These are phyloP conservation scores for Trypanosoma grayi DNA, from an alignment of 208 protist species.

Conservation along the genomic window DNA sequence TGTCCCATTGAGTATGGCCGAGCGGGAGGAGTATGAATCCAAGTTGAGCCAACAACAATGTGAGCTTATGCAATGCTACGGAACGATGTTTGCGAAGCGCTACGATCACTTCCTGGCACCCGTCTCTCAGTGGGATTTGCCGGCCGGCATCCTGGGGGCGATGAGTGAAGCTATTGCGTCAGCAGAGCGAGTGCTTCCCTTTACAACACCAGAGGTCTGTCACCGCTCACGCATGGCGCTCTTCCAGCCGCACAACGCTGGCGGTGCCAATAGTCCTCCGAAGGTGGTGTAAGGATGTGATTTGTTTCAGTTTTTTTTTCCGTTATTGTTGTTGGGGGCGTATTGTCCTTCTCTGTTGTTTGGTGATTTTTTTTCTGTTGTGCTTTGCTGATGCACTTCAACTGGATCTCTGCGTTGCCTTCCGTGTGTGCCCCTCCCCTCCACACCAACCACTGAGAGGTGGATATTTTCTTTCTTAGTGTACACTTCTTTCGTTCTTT, in stretches of 20 bases:
- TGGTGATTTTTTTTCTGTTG: background rate
- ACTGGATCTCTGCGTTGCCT: no score
- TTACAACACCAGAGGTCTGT: slow-evolving; percentile 36
- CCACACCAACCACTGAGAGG: no score
- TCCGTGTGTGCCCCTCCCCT: no score
- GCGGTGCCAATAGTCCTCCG: background rate
- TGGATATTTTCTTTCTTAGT: no score
- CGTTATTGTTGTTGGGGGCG: background rate
- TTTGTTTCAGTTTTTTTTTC: background rate
- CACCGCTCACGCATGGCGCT: slow-evolving; percentile 12
- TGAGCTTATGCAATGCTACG: slow-evolving; percentile 14
- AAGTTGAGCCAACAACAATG: background rate
- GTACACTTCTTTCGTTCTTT: no score
- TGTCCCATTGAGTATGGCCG: slow-evolving; percentile 1
- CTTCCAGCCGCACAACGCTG: slow-evolving; percentile 18
- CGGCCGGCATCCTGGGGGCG: background rate
- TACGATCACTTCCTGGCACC: slow-evolving; percentile 17
- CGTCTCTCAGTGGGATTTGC: slow-evolving; percentile 1
- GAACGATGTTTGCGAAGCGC: slow-evolving; percentile 5
- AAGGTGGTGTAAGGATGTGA: background rate
- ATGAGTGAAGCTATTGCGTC: slow-evolving; percentile 9
- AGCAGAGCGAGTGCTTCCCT: slow-evolving; percentile 34
- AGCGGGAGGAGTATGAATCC: slow-evolving; percentile 7
- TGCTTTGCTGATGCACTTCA: no score
- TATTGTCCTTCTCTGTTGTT: slow-evolving; percentile 7